Percentiles rank a stretch among this genome's conserved stretches.
phyloP scores from a whole-genome alignment of 306 rosid species.

The Spatholobus suberectus region DNA sequence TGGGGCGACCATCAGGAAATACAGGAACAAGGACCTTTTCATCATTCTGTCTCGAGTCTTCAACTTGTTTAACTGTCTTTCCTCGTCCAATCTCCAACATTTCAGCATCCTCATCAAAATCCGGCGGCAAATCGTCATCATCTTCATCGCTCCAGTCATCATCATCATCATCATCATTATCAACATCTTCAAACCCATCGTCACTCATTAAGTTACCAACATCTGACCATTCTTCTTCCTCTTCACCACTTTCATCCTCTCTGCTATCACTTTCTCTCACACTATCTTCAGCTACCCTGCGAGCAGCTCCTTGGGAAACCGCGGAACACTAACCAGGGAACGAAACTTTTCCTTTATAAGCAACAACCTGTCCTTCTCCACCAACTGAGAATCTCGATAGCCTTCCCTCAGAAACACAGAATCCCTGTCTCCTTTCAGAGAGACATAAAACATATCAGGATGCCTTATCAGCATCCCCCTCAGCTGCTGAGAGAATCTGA shows the following conservation, averaged over 20 bases:
- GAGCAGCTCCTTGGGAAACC: background rate
- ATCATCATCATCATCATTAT: background rate
- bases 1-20: conserved; percentile 4
- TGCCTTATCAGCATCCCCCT: conserved; percentile 27
- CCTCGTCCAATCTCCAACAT: background rate
- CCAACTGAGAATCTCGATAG: conserved; percentile 19
- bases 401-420: conserved; percentile 27
- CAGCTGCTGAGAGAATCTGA: conserved; percentile 21
- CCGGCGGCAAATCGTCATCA: background rate
- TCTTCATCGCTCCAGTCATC: conserved; percentile 10
- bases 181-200: background rate
- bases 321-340: background rate
- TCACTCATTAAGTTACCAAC: background rate
- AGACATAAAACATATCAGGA: conserved; percentile 29
- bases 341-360: conserved; percentile 20
- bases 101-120: background rate
- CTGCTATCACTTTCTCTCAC: background rate
- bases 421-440: conserved; percentile 15
- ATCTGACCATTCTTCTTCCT: conserved; percentile 19
- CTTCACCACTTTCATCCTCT: background rate
- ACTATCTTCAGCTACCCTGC: background rate
- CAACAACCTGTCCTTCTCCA: conserved; percentile 20
- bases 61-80: background rate
- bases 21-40: conserved; percentile 10
- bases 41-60: background rate